Evolutionary conservation across 2,329 filamentous ascomycete genomes (phyloP), one percentile per base, ranked within the genome.

Genomic region (Elsinoe batatas): DNA sequence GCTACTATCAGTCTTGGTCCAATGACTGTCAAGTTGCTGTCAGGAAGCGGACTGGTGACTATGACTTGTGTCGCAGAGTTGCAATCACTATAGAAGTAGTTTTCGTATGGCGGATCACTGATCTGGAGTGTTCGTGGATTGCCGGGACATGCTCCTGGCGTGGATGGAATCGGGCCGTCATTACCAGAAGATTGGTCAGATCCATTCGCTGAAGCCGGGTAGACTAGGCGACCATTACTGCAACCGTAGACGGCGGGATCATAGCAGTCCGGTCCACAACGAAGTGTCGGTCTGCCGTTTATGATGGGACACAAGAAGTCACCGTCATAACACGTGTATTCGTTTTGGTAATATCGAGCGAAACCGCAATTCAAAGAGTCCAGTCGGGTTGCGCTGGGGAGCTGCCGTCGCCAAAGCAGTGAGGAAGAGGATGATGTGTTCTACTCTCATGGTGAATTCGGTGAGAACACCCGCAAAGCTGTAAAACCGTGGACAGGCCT

Each of bases 11-110:
- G 13, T n/a, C 53, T 30, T 7, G 81, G 81, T 0, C 74, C 72
- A 58, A 83, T 79, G 33, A 80, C 69, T 1, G 70, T 74, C 1
- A 82, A 67, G 60, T 83, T 74, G 56, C 76, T 81, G 13, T 75
- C 71, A 1, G 72, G 62, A 0, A 76, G 65, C 12, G 82, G 81
- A 57, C 74, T 82, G 0, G 81, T 84, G 0, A 85, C 69, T 0
- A 85, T 76, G 0, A 81, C 79, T 60, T 85, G 82, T 4, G 75
- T 74, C 33, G 78, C 75, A 1, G 76, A 73, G 59, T 82, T 74
- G 65, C 81, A 84, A 63, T 85, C 81, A 0, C 80, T 83, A 60
- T 82, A 80, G 68, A 85, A 83, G 67, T 80, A 83, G 62, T 85
- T 84, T 37, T 80, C 72, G 58, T 84, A 83, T 0, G 81, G 81